Evolutionary conservation across 129 eudicot species (phyloP), one percentile per base, ranked within the genome.

Genomic region (Helichrysum umbraculigerum): DNA sequence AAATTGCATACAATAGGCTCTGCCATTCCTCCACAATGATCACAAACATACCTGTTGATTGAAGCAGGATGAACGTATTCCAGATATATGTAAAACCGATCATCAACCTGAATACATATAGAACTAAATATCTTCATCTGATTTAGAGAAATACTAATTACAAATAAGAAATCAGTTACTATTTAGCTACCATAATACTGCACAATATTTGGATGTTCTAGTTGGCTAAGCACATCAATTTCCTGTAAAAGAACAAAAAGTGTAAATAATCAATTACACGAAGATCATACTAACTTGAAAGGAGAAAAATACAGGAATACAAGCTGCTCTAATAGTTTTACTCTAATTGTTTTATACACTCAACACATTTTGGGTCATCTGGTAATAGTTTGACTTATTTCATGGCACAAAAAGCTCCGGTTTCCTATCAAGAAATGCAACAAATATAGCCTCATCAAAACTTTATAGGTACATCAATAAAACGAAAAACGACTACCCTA

Each of bases 41-140:
- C 97, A 25, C 79, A 89, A 28, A 85, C 82, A 72, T 89, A 92
- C 82, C 81, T 85, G 47, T 85, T 88, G 35, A 92, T 80, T 56
- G 96, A 89, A 78, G 92, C 97, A 59, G 96, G 96, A 78, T 92
- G n/a, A n/a, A n/a, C n/a, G n/a, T n/a, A 89, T 84, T 92, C 97
- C 79, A 89, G 65, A 76, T 85, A 89, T 58, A 92, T 92, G 81
- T 81, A 85, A 80, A 92, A 89, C 78, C 84, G 81, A 66, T 89
- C 97, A 63, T 84, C 96, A 8, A 85, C 84, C 97, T 92, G 85
- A 77, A 85, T 47, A 17, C 39, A 5, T 28, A 34, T 12, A 61
- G 65, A 7, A 2, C 2, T 52, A 4, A 52, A 52, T 39, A 39
- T 39, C 21, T 52, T 7, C 59, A 41, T 19, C 32, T 41, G 32